Evolutionary conservation across 2,329 filamentous ascomycete species (phyloP), one percentile per base, ranked within the genome.

Genomic region (Nigrospora oryzae): DNA sequence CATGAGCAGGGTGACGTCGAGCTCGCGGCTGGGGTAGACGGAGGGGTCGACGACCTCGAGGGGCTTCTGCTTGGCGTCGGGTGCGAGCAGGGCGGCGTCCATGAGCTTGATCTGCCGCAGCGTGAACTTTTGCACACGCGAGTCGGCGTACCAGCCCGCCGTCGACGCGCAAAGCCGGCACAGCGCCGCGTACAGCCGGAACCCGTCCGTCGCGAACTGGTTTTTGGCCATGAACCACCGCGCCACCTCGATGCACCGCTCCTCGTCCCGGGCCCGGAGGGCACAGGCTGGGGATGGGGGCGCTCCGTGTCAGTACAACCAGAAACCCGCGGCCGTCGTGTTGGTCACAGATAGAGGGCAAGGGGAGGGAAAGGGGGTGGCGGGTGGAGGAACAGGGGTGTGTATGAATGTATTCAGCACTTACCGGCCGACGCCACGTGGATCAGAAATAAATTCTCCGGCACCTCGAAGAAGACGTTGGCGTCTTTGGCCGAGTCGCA

Each of bases 91-190:
- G 5, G 71, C 68, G 50, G 77, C 84, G 63, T 98, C 93, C 69
- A 95, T 86, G 4, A 82, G 81, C 63, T 95, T 94, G 65, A 98
- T 87, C 64, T 95, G 89, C 5, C 93, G 83, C 46, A 96, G 73
- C 56, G 97, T 82, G 59, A 87, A 95, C 62, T 97, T 97, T 63
- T 95, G 89, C 16, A 84, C 83, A 0, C 88, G 83, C 0, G 87
- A 86, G 3, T 84, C 84, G 42, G 84, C 84, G 63, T 91, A 95
- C 71, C 84, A 87, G 30, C 81, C 77, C 34, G 80, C 72, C 2
- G 84, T 80, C 13, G 86, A 83, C 43, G 87, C 81, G 56, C 81
- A 87, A 8, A 95, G 70, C 15, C 85, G 79, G 46, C 86, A 86
- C n/a, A 93, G 70, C 17, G 84, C 77, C 30, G 84, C 79, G 60